A percentile compares a stretch with the other conserved stretches of the same genome.
Evolutionary conservation across 495 filamentous ascomycete genomes (phyloP).

Genomic region (Aspergillus baeticus): DNA sequence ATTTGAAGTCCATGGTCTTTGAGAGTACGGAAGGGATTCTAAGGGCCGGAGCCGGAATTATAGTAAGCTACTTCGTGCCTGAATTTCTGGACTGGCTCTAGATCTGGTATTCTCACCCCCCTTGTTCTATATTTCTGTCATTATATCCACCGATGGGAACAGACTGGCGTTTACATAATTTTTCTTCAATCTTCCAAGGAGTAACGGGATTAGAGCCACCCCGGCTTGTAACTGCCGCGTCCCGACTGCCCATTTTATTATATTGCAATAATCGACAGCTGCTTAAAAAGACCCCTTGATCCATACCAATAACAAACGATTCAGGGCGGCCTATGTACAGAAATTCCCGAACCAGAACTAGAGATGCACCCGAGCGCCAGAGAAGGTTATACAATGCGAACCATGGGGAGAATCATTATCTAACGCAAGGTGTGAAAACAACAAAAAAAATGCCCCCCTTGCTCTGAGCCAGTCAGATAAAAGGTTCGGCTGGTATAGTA

Average conservation of each 20-base stretch:
- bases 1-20: constrained; percentile 91
- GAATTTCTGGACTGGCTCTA: constrained; percentile 86
- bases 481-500: not conserved
- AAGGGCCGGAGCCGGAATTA: constrained; percentile 85
- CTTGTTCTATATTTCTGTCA: not conserved
- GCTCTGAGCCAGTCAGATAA: constrained; percentile 14
- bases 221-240: no score
- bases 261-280: no score
- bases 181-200: no score
- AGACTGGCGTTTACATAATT: no score
- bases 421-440: not conserved
- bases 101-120: not conserved
- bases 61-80: constrained; percentile 92
- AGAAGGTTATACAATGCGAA: not conserved
- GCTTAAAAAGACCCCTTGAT: no score
- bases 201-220: no score
- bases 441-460: not conserved
- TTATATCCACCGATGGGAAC: no score
- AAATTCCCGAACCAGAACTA: no score
- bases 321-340: no score
- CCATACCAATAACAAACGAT: no score
- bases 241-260: no score
- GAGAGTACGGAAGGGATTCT: constrained; percentile 92
- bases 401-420: not conserved
- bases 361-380: constrained; percentile 2